phyloP scores from a whole-genome alignment of 306 rosid species.

The Lathyrus oleraceus region DNA sequence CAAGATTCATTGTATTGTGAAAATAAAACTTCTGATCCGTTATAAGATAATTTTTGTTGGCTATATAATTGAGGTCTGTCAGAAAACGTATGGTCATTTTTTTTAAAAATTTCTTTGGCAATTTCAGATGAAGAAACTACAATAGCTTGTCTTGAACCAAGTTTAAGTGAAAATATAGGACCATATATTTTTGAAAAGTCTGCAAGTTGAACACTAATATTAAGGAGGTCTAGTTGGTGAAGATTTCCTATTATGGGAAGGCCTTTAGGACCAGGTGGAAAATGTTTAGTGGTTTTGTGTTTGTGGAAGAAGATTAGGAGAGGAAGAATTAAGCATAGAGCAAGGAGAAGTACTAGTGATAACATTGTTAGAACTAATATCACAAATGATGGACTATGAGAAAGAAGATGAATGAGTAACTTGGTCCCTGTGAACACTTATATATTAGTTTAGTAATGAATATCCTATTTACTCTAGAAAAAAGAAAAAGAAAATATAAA shows the following conservation, averaged over 20 bases:
- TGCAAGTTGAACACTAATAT: conserved; percentile 28
- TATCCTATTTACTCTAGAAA: too few species aligned
- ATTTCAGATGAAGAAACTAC: conserved; percentile 18
- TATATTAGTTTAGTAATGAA: too few species aligned
- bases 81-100: conserved; percentile 22
- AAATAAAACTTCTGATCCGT: conserved; percentile 17
- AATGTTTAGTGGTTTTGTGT: not conserved
- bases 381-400: not conserved
- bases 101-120: conserved; percentile 25
- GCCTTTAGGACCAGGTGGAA: conserved; percentile 45
- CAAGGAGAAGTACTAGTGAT: not conserved
- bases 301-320: not conserved
- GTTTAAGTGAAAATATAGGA: conserved; percentile 41
- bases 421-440: not conserved
- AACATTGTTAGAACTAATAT: not conserved
- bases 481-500: too few species aligned
- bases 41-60: conserved; percentile 34
- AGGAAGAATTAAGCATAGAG: not conserved
- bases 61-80: conserved; percentile 26
- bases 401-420: not conserved
- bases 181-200: conserved; percentile 33
- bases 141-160: conserved; percentile 30
- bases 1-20: not conserved
- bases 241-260: conserved; percentile 55
- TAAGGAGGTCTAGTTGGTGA: conserved; percentile 36